Conservation (phyloP, 129 eudicot species). For the Smallanthus sonchifolius region DNA sequence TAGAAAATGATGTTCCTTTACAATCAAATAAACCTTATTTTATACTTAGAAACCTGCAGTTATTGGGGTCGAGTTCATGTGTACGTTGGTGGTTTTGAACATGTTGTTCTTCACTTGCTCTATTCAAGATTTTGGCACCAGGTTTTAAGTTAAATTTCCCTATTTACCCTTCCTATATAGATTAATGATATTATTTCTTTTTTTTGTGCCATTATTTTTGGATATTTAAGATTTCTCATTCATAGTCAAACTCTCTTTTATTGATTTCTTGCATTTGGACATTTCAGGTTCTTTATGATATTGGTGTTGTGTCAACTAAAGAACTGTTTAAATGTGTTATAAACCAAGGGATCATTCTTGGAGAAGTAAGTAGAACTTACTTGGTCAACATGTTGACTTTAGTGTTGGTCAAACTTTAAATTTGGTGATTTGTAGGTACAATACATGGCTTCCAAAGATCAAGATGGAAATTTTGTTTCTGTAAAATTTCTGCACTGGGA, state of each 20-base stretch:
- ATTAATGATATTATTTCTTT: background rate
- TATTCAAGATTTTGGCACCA: conserved; percentile 99
- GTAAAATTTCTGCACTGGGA: conserved; percentile 47
- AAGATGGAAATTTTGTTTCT: conserved; percentile 70
- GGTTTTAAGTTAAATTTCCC: conserved; percentile 36
- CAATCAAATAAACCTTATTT: background rate
- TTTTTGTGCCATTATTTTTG: no score
- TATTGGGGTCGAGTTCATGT: conserved; percentile 98
- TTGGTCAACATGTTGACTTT: background rate
- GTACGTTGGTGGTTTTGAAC: conserved; percentile 98
- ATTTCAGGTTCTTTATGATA: conserved; percentile 95
- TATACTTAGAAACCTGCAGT: conserved; percentile 32
- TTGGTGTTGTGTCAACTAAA: conserved; percentile 89
- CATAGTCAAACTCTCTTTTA: conserved; percentile 1
- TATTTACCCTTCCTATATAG: background rate
- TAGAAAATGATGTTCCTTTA: background rate
- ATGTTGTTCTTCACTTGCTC: conserved; percentile 98
- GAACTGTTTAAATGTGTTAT: conserved; percentile 97
- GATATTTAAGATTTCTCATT: no score
- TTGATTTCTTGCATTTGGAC: conserved; percentile 4
- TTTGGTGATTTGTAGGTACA: conserved; percentile 62
- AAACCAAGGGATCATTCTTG: conserved; percentile 96
- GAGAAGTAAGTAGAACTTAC: conserved; percentile 72
- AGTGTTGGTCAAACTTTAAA: background rate
- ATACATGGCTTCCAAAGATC: conserved; percentile 75